Conservation (phyloP, 139 green algal species). For the Tetradesmus lagerheimii region DNA sequence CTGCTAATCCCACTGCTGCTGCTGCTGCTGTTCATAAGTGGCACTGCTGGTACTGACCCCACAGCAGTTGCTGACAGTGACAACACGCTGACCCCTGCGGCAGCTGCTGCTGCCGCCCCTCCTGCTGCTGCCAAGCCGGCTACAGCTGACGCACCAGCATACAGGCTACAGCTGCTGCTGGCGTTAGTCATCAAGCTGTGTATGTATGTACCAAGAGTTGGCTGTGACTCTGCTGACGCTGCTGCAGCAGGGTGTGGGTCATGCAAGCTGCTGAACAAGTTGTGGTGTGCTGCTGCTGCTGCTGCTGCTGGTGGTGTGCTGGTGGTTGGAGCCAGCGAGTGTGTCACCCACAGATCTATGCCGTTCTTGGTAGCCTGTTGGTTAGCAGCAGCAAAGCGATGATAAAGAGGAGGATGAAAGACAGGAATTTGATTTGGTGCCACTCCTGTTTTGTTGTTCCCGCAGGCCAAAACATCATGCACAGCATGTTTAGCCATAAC, state of each 20-base stretch:
- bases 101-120: neutral
- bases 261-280: neutral
- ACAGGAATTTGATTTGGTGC: too few species aligned
- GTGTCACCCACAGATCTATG: slow-evolving; percentile 83
- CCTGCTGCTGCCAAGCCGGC: neutral
- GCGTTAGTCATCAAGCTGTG: neutral
- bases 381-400: neutral
- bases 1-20: slow-evolving; percentile 14
- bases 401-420: too few species aligned
- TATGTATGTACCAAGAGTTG: neutral
- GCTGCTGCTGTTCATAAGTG: neutral
- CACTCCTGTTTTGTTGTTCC: too few species aligned
- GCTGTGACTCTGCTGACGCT: neutral
- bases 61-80: neutral
- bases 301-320: neutral
- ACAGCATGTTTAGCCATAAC: too few species aligned
- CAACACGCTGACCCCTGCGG: neutral
- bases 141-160: neutral
- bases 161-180: slow-evolving; percentile 19
- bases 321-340: slow-evolving; percentile 68
- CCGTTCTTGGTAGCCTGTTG: slow-evolving; percentile 76
- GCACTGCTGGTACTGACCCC: neutral
- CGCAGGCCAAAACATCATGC: too few species aligned
- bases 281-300: neutral
- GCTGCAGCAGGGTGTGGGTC: neutral